Conservation (phyloP, 306 rosid genomes). For the Benincasa hispida region DNA sequence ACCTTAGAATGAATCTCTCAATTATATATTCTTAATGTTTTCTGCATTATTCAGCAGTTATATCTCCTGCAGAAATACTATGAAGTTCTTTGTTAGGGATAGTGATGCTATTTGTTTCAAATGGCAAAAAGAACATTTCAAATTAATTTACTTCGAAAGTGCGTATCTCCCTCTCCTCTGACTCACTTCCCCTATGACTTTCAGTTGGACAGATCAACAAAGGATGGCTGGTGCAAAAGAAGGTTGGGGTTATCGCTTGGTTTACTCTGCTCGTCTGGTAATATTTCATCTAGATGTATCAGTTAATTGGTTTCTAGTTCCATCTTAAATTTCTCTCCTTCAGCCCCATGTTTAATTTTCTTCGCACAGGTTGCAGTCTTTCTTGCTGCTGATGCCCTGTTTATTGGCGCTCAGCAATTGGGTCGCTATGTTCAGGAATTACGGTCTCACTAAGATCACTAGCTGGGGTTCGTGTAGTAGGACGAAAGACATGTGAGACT, state of each 20-base stretch:
- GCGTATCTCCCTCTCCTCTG: background rate
- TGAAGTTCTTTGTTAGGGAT: background rate
- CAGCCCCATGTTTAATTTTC: slow-evolving; percentile 6
- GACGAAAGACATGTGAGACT: background rate
- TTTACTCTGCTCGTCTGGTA: slow-evolving; percentile 91
- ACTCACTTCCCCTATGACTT: slow-evolving; percentile 7
- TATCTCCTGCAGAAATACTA: background rate
- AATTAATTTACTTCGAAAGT: background rate
- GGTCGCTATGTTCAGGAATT: slow-evolving; percentile 65
- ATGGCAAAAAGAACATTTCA: slow-evolving; percentile 3
- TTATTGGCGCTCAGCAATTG: slow-evolving; percentile 60
- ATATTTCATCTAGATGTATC: background rate
- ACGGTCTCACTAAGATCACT: slow-evolving; percentile 33
- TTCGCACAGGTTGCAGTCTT: slow-evolving; percentile 54
- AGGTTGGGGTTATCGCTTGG: slow-evolving; percentile 77
- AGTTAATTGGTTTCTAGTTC: background rate
- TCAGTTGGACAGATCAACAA: slow-evolving; percentile 94
- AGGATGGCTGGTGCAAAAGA: slow-evolving; percentile 71
- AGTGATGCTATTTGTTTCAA: background rate
- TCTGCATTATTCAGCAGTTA: background rate
- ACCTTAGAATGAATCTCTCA: background rate
- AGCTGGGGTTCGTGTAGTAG: background rate
- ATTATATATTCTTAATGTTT: background rate
- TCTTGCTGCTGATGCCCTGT: slow-evolving; percentile 56
- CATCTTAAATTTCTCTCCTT: background rate